Base-by-base conservation (phyloP, 139 green algal genomes). In the Eudorina sp. region DNA sequence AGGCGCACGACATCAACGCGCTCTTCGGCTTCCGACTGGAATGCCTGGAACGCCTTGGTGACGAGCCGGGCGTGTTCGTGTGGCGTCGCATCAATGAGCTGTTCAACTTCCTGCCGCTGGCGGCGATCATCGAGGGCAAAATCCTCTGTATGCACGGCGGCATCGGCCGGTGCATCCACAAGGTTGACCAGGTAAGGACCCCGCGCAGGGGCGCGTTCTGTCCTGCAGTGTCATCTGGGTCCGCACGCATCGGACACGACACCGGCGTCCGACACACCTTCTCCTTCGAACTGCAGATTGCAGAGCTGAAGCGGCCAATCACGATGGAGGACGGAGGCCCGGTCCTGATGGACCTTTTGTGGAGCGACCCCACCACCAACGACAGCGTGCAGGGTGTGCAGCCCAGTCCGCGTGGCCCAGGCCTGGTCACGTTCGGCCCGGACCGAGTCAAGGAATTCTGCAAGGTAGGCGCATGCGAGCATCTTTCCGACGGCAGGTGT, bases 71-170 rank as follows among this genome's bases (percentile, higher is more conserved):
- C 69, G 90, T 98, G 53, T 96, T 91, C 75, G 97, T 96, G 76
- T 99, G 98, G 98, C 93, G 96, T 62, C 95, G 98, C 88, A 95
- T 99, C 89, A 99, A 99, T 93, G 90, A 94, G 45, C 92, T 99
- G 48, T 99, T 99, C 96, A 99, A 99, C 92, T 99, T 96, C 95
- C 93, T 99, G 86, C 98, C 98, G 1, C 94, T 99, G 73, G 97
- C 97, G 4, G 98, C 98, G 21, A 88, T 96, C 34, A 99, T 99
- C 58, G 97, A 99, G 92, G 92, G 96, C 89, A 99, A 95, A 84
- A 98, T 99, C 89, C 90, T 99, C 51, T 99, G 98, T 95, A 99
- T 99, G 98, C 97, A 99, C 86, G 97, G 97, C 48, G 94, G 98
- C 88, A 99, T 99, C 82, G 98, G 98, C 14, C 95, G 98, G 83